These are phyloP conservation scores for Stemphylium vesicarium DNA, from an alignment of 2,329 filamentous ascomycete genomes.

Conservation along the genomic window DNA sequence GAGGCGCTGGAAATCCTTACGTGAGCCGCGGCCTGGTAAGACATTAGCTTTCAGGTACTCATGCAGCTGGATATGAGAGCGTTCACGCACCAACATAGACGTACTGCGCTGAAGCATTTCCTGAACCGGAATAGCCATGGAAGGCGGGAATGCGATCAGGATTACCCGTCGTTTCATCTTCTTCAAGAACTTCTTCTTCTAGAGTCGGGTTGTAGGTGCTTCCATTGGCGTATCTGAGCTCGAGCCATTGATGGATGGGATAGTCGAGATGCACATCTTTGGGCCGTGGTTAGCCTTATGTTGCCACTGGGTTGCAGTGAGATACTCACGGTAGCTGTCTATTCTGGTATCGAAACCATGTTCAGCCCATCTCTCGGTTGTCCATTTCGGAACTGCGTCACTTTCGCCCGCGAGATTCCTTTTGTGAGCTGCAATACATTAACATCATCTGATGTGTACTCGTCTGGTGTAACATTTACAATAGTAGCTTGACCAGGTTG, in stretches of 20 bases:
- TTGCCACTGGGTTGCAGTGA: no score
- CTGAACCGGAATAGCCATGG: conserved; percentile 55
- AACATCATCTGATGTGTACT: not conserved
- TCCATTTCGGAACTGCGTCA: conserved; percentile 48
- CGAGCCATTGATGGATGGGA: conserved; percentile 42
- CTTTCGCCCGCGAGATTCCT: conserved; percentile 39
- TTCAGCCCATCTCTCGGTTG: conserved; percentile 39
- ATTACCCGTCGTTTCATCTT: conserved; percentile 41
- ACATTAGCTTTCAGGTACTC: not conserved
- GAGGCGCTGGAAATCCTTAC: conserved; percentile 53
- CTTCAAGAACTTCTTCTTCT: conserved; percentile 39
- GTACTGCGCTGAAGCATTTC: conserved; percentile 54
- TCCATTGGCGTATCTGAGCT: conserved; percentile 40
- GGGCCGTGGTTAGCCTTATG: not conserved
- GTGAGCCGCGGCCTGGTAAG: conserved; percentile 32
- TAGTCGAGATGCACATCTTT: conserved; percentile 37
- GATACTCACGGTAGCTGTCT: conserved; percentile 40
- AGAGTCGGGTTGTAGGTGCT: conserved; percentile 34
- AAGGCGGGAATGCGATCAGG: conserved; percentile 53
- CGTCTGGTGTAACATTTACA: conserved; percentile 14
- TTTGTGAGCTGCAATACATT: conserved; percentile 29
- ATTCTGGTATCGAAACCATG: conserved; percentile 40
- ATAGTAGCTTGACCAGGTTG: conserved; percentile 46
- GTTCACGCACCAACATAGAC: conserved; percentile 50
- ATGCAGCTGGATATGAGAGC: not conserved